phyloP scores from a whole-genome alignment of 2,329 filamentous ascomycete species.

The Phoma sp. region DNA sequence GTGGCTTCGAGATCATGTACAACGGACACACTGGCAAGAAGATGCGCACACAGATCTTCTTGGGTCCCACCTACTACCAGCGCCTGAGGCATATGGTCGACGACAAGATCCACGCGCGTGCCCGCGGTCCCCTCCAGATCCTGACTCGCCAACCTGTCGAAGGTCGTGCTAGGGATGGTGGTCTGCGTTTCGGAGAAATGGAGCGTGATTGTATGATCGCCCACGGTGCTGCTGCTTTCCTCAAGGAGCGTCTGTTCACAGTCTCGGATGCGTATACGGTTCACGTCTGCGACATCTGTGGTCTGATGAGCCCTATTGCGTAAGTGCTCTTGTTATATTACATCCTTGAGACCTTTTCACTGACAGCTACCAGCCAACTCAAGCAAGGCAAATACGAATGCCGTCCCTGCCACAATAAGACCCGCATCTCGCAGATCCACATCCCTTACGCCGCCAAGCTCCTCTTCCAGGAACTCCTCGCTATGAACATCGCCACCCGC shows the following conservation, averaged over 20 bases:
- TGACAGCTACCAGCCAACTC: constrained; percentile 69
- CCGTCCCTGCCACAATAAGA: constrained; percentile 98
- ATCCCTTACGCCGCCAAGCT: constrained; percentile 98
- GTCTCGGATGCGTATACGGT: constrained; percentile 98
- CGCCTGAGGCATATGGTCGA: constrained; percentile 99
- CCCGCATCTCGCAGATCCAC: constrained; percentile 95
- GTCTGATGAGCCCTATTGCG: constrained; percentile 98
- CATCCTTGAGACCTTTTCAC: not conserved
- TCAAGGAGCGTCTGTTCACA: constrained; percentile 97
- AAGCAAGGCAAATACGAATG: constrained; percentile 97
- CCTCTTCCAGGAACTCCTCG: constrained; percentile 95
- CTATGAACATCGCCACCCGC: constrained; percentile 97
- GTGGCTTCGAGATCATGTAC: constrained; percentile 98
- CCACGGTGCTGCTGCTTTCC: constrained; percentile 94
- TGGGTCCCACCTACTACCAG: constrained; percentile 98
- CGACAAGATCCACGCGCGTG: constrained; percentile 99
- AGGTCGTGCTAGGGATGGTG: constrained; percentile 96
- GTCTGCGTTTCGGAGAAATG: constrained; percentile 99
- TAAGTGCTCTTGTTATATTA: constrained; percentile 62
- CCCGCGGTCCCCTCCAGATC: constrained; percentile 94
- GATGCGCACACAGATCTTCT: constrained; percentile 91
- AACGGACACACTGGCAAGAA: constrained; percentile 97
- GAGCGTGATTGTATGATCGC: constrained; percentile 99
- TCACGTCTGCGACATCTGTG: constrained; percentile 98
- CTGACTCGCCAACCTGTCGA: constrained; percentile 96